phyloP scores from a whole-genome alignment of 495 filamentous ascomycete genomes.

The Penicillium turbatum region DNA sequence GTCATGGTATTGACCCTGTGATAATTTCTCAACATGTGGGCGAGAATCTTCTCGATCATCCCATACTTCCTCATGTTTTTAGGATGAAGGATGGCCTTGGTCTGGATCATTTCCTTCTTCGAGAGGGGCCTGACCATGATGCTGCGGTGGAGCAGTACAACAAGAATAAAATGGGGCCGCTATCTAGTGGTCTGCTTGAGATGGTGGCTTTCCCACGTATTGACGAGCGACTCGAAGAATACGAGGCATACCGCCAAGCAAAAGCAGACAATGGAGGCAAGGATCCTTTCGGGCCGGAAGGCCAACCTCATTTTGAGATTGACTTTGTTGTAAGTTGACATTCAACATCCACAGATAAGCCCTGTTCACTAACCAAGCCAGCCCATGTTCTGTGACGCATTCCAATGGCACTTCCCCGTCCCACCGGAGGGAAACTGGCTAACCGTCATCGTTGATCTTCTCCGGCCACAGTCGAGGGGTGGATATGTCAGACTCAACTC shows the following conservation, averaged over 20 bases:
- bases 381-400: slow-evolving; percentile 36
- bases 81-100: slow-evolving; percentile 51
- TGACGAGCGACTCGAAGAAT: slow-evolving; percentile 46
- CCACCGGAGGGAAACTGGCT: slow-evolving; percentile 41
- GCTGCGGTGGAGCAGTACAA: slow-evolving; percentile 44
- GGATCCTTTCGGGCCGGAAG: slow-evolving; percentile 56
- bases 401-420: slow-evolving; percentile 53
- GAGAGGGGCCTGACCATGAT: slow-evolving; percentile 43
- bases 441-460: slow-evolving; percentile 52
- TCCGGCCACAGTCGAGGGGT: slow-evolving; percentile 46
- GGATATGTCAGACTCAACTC: slow-evolving; percentile 48
- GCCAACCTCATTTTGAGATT: slow-evolving; percentile 61
- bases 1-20: slow-evolving; percentile 46
- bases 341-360: not conserved
- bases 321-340: slow-evolving; percentile 50
- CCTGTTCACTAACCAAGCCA: not conserved
- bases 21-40: slow-evolving; percentile 49
- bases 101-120: slow-evolving; percentile 52
- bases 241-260: slow-evolving; percentile 45
- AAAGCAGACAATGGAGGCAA: slow-evolving; percentile 48
- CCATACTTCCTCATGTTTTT: slow-evolving; percentile 51
- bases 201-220: slow-evolving; percentile 55
- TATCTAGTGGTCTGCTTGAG: slow-evolving; percentile 50
- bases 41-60: slow-evolving; percentile 57
- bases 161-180: slow-evolving; percentile 47